These are phyloP conservation scores for Clitopilus hobsonii DNA, from an alignment of 768 basidiomycete genomes.

Conservation along the genomic window DNA sequence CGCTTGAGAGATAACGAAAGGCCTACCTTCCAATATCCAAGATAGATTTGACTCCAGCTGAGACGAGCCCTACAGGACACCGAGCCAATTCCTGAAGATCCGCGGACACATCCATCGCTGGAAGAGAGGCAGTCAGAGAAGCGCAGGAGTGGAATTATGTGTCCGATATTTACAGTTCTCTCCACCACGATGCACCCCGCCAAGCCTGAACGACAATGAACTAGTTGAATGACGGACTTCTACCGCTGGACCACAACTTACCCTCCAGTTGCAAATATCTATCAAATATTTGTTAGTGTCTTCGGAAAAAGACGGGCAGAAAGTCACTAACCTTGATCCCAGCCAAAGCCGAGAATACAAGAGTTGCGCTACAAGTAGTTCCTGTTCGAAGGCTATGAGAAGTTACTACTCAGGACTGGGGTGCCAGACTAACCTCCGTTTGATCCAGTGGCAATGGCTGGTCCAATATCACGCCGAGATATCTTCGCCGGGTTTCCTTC, in stretches of 20 bases:
- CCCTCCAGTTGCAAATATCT: constrained; percentile 95
- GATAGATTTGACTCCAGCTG: constrained; percentile 93
- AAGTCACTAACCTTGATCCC: constrained; percentile 68
- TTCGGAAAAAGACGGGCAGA: not conserved
- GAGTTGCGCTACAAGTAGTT: constrained; percentile 70
- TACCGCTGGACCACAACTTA: constrained; percentile 21
- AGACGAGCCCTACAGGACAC: constrained; percentile 88
- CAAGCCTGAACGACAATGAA: constrained; percentile 44
- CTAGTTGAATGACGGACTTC: not conserved
- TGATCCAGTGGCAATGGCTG: constrained; percentile 59
- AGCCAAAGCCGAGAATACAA: constrained; percentile 71
- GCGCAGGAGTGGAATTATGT: too few species aligned
- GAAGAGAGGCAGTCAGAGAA: constrained; percentile 1
- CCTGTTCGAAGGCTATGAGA: constrained; percentile 25
- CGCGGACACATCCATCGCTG: constrained; percentile 93
- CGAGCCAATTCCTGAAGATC: constrained; percentile 87
- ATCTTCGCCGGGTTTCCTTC: constrained; percentile 51
- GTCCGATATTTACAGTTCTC: constrained; percentile 35
- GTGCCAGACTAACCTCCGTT: constrained; percentile 60
- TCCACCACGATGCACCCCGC: constrained; percentile 71
- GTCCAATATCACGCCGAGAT: constrained; percentile 76
- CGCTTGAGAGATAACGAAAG: not conserved
- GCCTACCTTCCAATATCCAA: constrained; percentile 80
- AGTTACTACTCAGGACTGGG: constrained; percentile 14
- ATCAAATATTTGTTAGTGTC: constrained; percentile 5